Base-by-base conservation (phyloP, 2,329 filamentous ascomycete genomes). In the Diaporthe eres region DNA sequence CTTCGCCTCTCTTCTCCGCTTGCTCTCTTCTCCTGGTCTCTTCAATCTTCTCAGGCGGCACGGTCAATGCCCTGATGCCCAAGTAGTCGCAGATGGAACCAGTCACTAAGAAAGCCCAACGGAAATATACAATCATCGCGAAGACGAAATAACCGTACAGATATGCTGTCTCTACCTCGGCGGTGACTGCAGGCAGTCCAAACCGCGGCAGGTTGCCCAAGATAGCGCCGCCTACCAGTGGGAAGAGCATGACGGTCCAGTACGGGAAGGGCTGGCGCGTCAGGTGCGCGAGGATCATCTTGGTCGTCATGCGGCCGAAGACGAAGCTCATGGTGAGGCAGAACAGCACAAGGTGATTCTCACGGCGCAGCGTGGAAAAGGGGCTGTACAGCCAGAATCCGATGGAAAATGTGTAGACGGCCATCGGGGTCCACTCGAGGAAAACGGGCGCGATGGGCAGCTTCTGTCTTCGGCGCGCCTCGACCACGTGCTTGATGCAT, bases 281-380 rank as follows among this genome's bases (percentile, higher is more conserved):
- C 71, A 99, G 88, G 84, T 99, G 97, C 3, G 97, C 96, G 25
- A 99, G 92, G 82, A 99, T 99, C 85, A 98, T 98, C 88, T 98
- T 99, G 53, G 97, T 99, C 0, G 97, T 98, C 93, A 99, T 95
- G 79, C 97, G 94, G 49, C 97, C 97, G 84, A 99, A 98, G 76
- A 98, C 97, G 81, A 98, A 96, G n/a, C 95, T 94, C 89, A 98
- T 94, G 76, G 95, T 98, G 76, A 98, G 86, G 87, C 96, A 98
- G 85, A 98, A 98, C 63, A 98, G 90, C 15, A 97, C 92, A 1
- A 99, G 90, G 81, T 97, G 94, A 86, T 98, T 98, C 76, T 98
- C 92, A 49, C 87, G 85, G 82, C 97, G 90, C 51, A 99, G 86
- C 15, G 91, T 93, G 76, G 96, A 98, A 87, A 98, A 91, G 0